Conservation (phyloP, 2,329 filamentous ascomycete species). For the Metarhizium sp. region DNA sequence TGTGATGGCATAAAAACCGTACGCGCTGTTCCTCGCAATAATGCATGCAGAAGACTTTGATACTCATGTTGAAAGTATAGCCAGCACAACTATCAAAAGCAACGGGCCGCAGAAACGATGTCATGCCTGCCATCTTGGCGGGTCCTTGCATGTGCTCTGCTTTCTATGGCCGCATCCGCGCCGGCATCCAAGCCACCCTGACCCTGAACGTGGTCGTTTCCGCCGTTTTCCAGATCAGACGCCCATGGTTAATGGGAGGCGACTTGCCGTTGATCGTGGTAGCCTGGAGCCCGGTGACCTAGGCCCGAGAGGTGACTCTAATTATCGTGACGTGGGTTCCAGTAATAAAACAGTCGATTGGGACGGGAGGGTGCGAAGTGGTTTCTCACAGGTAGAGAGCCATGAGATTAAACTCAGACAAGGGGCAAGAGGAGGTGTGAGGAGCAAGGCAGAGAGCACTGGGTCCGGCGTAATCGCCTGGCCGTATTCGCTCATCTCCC, state of each 20-base stretch:
- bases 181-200: too few species aligned
- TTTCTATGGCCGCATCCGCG: not conserved
- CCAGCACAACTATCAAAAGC: not conserved
- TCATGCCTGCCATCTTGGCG: not conserved
- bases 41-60: not conserved
- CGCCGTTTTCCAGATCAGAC: too few species aligned
- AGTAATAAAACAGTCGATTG: too few species aligned
- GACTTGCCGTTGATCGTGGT: too few species aligned
- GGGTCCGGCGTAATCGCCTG: too few species aligned
- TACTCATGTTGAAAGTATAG: not conserved
- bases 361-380: not conserved
- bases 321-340: too few species aligned
- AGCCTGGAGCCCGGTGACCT: too few species aligned
- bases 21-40: not conserved
- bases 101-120: not conserved
- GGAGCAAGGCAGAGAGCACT: not conserved
- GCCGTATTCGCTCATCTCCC: too few species aligned
- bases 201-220: too few species aligned
- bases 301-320: too few species aligned
- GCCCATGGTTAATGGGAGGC: too few species aligned
- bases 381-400: not conserved
- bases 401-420: not conserved
- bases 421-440: not conserved
- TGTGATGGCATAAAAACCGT: not conserved
- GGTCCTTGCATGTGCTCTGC: not conserved